Conservation (phyloP, 768 basidiomycete genomes). For the Lentinula detonsa region DNA sequence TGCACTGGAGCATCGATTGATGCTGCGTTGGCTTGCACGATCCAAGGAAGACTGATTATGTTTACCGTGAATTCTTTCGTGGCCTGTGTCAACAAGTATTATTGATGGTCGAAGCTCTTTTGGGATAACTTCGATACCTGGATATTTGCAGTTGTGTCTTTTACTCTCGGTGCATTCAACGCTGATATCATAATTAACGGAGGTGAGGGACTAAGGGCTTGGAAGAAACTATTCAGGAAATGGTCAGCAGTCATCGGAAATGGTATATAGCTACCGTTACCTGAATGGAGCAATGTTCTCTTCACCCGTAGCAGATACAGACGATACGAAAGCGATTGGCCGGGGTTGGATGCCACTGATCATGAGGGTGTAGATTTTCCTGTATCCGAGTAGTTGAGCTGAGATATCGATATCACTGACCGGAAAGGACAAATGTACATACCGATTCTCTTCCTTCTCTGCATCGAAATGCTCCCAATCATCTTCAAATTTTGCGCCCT, state of each 20-base stretch:
- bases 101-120: not conserved
- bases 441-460: conserved; percentile 28
- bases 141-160: conserved; percentile 67
- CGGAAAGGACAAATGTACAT: not conserved
- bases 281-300: conserved; percentile 60
- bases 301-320: conserved; percentile 42
- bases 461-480: conserved; percentile 30
- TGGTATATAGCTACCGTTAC: conserved; percentile 12
- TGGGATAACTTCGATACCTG: conserved; percentile 10
- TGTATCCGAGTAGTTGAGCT: conserved; percentile 6
- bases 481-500: conserved; percentile 27
- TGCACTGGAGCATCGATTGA: conserved; percentile 48
- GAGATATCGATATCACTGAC: not conserved
- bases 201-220: conserved; percentile 51
- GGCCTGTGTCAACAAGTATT: conserved; percentile 10
- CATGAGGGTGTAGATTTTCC: conserved; percentile 39
- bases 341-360: conserved; percentile 55
- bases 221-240: conserved; percentile 32
- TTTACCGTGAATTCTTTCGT: conserved; percentile 69
- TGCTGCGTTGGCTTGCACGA: conserved; percentile 48
- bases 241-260: not conserved
- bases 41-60: conserved; percentile 68
- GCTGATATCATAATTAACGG: conserved; percentile 56
- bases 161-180: conserved; percentile 21
- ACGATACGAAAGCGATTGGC: conserved; percentile 68